Evolutionary conservation across 148 eudicot species (phyloP).

Genomic region (Selenicereus undatus): DNA sequence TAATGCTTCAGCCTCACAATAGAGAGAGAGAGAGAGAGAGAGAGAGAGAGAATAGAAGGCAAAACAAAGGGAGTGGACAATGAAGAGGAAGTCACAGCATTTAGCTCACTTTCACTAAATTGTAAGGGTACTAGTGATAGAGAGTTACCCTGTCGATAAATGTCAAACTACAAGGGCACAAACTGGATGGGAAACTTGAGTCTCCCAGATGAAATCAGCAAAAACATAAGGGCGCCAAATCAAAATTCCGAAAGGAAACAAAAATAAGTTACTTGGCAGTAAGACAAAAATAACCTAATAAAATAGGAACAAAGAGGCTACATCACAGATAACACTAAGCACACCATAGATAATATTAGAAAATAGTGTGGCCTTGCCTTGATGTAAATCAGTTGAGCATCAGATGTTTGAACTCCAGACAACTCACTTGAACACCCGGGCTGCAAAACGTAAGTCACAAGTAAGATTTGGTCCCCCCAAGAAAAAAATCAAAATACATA

Average conservation of each 20-base stretch:
- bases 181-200: neutral
- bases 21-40: no score
- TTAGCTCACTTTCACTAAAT: no score
- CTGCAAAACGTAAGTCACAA: slow-evolving; percentile 34
- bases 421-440: slow-evolving; percentile 97
- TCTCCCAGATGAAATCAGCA: neutral
- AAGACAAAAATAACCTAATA: no score
- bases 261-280: neutral
- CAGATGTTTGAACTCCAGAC: slow-evolving; percentile 52
- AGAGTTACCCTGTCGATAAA: neutral
- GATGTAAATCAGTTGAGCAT: slow-evolving; percentile 75
- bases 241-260: neutral
- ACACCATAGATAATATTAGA: neutral
- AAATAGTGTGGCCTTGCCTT: slow-evolving; percentile 43
- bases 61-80: no score
- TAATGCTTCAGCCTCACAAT: no score
- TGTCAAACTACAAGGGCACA: neutral
- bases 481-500: no score
- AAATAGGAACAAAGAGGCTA: neutral
- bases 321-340: neutral
- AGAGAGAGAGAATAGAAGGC: no score
- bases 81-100: no score
- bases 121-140: no score
- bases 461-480: no score
- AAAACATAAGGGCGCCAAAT: neutral